Percentiles rank a stretch among this genome's conserved stretches.
phyloP scores from a whole-genome alignment of 768 basidiomycete genomes.

The Lyophyllum shimeji region DNA sequence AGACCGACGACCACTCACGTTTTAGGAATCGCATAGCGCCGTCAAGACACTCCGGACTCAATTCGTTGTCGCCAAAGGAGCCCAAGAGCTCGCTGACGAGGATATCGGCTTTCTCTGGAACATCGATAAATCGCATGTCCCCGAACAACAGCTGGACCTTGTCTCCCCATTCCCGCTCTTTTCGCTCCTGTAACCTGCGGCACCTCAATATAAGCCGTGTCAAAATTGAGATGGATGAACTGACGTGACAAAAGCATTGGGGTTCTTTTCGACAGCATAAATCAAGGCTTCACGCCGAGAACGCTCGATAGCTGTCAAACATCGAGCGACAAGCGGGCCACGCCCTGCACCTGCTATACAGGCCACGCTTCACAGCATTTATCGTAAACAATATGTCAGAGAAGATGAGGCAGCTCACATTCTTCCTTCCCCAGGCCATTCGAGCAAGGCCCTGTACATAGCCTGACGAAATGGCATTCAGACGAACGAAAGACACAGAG shows the following conservation, averaged over 20 bases:
- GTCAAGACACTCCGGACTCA: constrained; percentile 97
- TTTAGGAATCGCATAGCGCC: constrained; percentile 94
- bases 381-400: constrained; percentile 5
- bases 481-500: constrained; percentile 2
- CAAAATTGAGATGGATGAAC: constrained; percentile 6
- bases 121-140: constrained; percentile 84
- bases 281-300: constrained; percentile 61
- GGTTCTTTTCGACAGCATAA: constrained; percentile 96
- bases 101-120: constrained; percentile 90
- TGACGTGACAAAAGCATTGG: constrained; percentile 92
- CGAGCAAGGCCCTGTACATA: constrained; percentile 74
- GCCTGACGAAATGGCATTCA: constrained; percentile 48
- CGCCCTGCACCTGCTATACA: constrained; percentile 95
- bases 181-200: constrained; percentile 80
- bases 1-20: constrained; percentile 47
- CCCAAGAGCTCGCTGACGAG: constrained; percentile 94
- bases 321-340: constrained; percentile 88
- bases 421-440: constrained; percentile 57
- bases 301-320: constrained; percentile 73
- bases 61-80: constrained; percentile 97
- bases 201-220: constrained; percentile 6
- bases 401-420: constrained; percentile 48
- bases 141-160: constrained; percentile 85
- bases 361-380: constrained; percentile 54
- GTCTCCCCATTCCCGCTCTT: constrained; percentile 79